Base-by-base conservation (phyloP, 2,329 filamentous ascomycete species). In the Uncinocarpus reesii region DNA sequence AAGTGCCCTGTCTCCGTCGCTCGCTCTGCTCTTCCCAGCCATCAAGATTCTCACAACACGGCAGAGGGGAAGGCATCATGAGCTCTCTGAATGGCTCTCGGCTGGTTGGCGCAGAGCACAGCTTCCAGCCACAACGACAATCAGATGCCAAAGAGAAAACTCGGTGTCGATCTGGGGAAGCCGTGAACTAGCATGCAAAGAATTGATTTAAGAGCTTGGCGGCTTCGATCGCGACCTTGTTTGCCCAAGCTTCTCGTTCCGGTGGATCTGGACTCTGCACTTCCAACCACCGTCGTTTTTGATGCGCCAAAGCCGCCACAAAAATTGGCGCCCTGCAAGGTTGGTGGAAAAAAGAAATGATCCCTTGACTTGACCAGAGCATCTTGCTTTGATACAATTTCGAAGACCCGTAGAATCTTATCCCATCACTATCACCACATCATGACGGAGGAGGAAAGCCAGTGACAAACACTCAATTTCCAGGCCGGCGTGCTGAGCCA, bases 131-230 rank as follows among this genome's bases (percentile, higher is more conserved):
- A 32, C 40, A 10, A 20, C 5, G 40, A 31, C 13, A 42, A 42
- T 32, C 40, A 42, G 31, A 31, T 32, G 15, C 28, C 23, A 42
- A 18, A 35, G 18, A 13, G 8, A 42, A 40, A 26, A 8, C 10
- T n/a, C 8, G 24, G 31, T 13, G 24, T 31, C 38, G 40, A 42
- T 42, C 40, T 42, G 40, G 40, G 40, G 40, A 42, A 42, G 32
- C 3, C 7, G n/a, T n/a, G 13, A 20, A 18, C 20, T 8, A 42
- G 8, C 24, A 29, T 42, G 40, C 40, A 42, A 32, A 42, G 40
- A 42, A 42, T 32, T n/a, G n/a, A n/a, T n/a, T n/a, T 4, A 13
- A 42, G 23, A 21, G 40, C 40, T 42, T 42, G 40, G 40, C 40
- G 16, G 7, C 40, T 42, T 42, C 24, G 6, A n/a, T 28, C n/a